These are phyloP conservation scores for Paraleonurus japonicus DNA, from an alignment of 257 asterid species.

Conservation along the genomic window DNA sequence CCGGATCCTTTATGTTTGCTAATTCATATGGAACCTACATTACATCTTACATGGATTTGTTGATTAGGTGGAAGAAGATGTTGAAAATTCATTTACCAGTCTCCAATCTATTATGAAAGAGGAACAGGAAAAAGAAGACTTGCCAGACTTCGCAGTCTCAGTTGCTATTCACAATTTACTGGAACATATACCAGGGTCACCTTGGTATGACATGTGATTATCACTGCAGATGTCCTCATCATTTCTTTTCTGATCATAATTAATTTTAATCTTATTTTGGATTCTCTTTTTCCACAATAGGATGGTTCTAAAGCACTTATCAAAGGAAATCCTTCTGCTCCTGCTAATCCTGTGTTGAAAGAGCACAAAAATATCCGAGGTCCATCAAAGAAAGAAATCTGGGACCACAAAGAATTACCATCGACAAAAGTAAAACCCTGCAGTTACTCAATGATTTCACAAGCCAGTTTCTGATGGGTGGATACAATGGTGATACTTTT, in stretches of 20 bases:
- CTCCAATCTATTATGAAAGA: constrained; percentile 73
- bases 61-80: constrained; percentile 63
- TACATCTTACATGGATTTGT: constrained; percentile 18
- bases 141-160: constrained; percentile 48
- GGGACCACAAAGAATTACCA: constrained; percentile 72
- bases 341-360: constrained; percentile 59
- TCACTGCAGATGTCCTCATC: constrained; percentile 13
- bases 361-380: constrained; percentile 66
- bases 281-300: constrained; percentile 38
- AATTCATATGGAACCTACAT: neutral
- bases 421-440: constrained; percentile 52
- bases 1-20: constrained; percentile 20
- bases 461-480: constrained; percentile 75
- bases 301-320: constrained; percentile 92
- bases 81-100: constrained; percentile 45
- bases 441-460: constrained; percentile 59
- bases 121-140: constrained; percentile 68
- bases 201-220: constrained; percentile 50
- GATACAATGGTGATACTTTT: constrained; percentile 70
- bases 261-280: constrained; percentile 1
- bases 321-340: constrained; percentile 80
- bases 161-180: constrained; percentile 67
- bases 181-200: constrained; percentile 86
- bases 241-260: constrained; percentile 5
- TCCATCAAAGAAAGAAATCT: constrained; percentile 59